Base-by-base conservation (phyloP, 2,329 filamentous ascomycete species). In the Penicillium sp. region DNA sequence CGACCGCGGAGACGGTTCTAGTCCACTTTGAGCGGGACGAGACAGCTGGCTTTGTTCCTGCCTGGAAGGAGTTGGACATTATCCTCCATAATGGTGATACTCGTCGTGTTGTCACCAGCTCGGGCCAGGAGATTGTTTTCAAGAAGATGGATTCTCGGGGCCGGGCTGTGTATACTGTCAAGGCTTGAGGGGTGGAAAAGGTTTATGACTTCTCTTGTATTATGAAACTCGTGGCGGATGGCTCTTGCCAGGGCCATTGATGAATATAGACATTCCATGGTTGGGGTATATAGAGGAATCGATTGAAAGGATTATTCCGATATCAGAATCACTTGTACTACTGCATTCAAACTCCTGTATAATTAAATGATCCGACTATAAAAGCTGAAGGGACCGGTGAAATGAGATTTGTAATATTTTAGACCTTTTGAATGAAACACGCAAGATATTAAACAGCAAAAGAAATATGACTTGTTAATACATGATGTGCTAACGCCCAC, bases 31-130 rank as follows among this genome's bases (percentile, higher is more conserved):
- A 68, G 22, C 72, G 74, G n/a, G 73, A 77, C 26, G 63, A 78
- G 7, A 70, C 73, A 11, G 74, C 74, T 35, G 77, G 73, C 0
- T 85, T 83, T 64, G 62, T 75, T 33, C 82, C 84, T 10, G 73
- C 77, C 1, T 87, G 84, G 81, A 79, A 75, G 22, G 77, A 81
- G 1, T 49, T 87, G 14, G 76, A 78, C 53, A 70, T 86, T 40
- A 77, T 86, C 53, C 64, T 87, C 60, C 84, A 83, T 2, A 68
- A 78, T 25, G 82, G 82, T 0, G 84, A 87, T 69, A 60, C 68
- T 45, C 75, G 83, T 42, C 65, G 71, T n/a, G 74, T 82, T 48
- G 62, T 65, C 61, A 80, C 64, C 19, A 69, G 64, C 61, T 65
- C 64, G 52, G 77, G 75, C 2, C 66, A 70, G 62, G 61, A 65